A percentile compares a stretch with the other conserved stretches of the same genome.
Evolutionary conservation across 176 grass and related monocot genomes (phyloP).

Genomic region (barley (Hordeum vulgare)): DNA sequence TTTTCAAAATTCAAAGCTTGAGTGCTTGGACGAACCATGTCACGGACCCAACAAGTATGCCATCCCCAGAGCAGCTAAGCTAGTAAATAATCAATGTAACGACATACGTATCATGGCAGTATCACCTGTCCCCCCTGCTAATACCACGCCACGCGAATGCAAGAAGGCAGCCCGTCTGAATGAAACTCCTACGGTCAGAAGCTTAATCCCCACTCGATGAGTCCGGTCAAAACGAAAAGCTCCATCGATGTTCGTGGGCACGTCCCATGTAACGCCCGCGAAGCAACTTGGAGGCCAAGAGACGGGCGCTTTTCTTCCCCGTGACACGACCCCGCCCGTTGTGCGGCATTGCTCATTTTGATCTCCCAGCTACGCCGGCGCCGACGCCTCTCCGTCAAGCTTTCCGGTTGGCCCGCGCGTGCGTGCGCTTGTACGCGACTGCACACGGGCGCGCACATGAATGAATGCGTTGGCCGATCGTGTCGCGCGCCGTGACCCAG

Average conservation of each 20-base stretch:
- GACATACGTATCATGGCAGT: not conserved
- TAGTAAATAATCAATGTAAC: not conserved
- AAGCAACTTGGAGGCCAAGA: conserved; percentile 26
- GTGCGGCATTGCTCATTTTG: too few species aligned
- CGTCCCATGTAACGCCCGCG: not conserved
- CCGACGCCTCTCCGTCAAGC: too few species aligned
- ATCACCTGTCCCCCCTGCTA: not conserved
- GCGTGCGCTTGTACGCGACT: too few species aligned
- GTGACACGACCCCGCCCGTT: not conserved
- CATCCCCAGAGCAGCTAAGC: too few species aligned
- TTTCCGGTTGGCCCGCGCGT: too few species aligned
- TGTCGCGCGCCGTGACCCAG: not conserved
- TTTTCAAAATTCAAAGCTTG: too few species aligned
- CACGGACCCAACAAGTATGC: too few species aligned
- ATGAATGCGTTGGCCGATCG: not conserved
- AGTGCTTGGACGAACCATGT: too few species aligned
- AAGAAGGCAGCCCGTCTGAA: not conserved
- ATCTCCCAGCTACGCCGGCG: too few species aligned
- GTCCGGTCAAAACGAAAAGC: not conserved
- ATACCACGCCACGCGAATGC: not conserved
- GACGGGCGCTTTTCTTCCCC: not conserved
- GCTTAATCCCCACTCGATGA: conserved; percentile 19
- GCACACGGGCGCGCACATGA: not conserved
- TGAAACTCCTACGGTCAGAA: conserved; percentile 14
- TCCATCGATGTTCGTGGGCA: not conserved